These are phyloP conservation scores for Quercus lobata DNA, from an alignment of 331 rosid species.

Conservation along the genomic window DNA sequence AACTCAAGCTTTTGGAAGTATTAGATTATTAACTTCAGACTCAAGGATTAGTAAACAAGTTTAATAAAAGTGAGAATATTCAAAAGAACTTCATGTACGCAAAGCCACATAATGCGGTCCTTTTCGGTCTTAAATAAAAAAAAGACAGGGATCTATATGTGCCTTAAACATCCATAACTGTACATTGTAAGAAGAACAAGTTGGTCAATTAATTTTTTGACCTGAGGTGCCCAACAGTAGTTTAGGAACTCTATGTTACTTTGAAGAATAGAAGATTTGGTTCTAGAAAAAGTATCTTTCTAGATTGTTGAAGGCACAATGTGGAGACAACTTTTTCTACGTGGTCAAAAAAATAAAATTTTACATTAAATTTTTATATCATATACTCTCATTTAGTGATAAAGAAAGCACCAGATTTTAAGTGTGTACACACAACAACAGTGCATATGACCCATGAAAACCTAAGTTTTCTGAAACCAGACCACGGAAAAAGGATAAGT, in stretches of 20 bases:
- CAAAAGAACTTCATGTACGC: neutral
- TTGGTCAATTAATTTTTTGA: neutral
- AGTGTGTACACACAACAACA: neutral
- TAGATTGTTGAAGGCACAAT: neutral
- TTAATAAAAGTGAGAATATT: neutral
- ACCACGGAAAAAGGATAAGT: neutral
- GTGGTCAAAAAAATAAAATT: neutral
- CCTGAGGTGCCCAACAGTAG: neutral
- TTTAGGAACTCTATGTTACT: neutral
- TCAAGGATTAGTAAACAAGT: conserved; percentile 5
- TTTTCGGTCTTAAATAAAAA: neutral
- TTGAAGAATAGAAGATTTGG: neutral
- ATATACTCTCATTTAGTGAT: neutral
- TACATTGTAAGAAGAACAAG: neutral
- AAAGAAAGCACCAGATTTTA: neutral
- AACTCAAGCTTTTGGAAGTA: neutral
- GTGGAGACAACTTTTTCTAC: neutral
- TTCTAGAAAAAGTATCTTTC: neutral
- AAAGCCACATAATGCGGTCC: neutral
- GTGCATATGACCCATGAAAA: neutral
- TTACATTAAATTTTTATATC: neutral
- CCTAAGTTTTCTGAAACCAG: neutral
- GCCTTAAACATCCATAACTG: neutral
- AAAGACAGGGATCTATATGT: neutral
- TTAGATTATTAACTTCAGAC: neutral